Base-by-base conservation (phyloP, 2,329 filamentous ascomycete species). In the Chaetomium olivaceum region DNA sequence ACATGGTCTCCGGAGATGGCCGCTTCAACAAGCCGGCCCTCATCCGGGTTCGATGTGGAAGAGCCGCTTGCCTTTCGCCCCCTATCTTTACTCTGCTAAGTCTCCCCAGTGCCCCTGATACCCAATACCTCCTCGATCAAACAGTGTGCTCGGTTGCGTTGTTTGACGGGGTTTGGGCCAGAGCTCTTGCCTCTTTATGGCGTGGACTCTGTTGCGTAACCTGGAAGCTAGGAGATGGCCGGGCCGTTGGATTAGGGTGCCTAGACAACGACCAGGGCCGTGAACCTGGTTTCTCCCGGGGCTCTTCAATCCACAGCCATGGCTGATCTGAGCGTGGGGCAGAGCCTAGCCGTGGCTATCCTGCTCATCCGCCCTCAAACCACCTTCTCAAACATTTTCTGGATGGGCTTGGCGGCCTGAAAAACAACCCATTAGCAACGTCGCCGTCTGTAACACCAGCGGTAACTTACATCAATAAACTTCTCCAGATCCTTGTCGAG, bases 401-500 rank as follows among this genome's bases (percentile, higher is more conserved):
- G 89, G 65, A 96, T 96, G 0, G 92, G 92, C 83, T 93, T 94
- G 59, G 92, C 92, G 58, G 91, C 91, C 91, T 93, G 65, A 14
- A 46, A 65, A 61, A 11, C 55, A 25, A 61, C 71, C 71, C 76
- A 71, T 54, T 69, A 61, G 60, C 48, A n/a, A 27, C 21, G 19
- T 16, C 23, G 39, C 4, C 33, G 16, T 48, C 1, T 12, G 25
- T 23, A 14, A 25, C 11, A 29, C 31, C 58, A 12, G 4, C 29
- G 19, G 23, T 33, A 25, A 80, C 89, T 74, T 74, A 92, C 91
- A 77, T 96, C 92, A 73, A 97, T 94, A 75, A 97, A 97, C 74
- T 91, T 93, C 79, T 98, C 95, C 64, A 98, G 81, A 77, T 97
- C 92, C 74, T 91, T 90, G 73, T 99, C 95, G 67, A 99, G 80